Evolutionary conservation across 2,329 filamentous ascomycete species (phyloP).

Genomic region (Thelonectria blattea): DNA sequence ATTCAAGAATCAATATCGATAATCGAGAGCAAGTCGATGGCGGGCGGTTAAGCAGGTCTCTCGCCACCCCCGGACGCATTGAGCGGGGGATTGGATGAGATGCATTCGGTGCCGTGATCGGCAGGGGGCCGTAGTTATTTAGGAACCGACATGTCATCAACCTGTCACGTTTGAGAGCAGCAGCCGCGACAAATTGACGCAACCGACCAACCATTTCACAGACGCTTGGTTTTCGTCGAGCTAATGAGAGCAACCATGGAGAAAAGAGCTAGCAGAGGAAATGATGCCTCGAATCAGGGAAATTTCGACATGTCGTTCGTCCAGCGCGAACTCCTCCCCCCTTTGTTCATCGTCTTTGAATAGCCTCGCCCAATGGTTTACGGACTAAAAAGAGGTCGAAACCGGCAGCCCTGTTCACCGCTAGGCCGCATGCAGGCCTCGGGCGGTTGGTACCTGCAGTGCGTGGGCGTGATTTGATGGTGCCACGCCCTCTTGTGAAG

Average conservation of each 20-base stretch:
- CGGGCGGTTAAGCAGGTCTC: slow-evolving; percentile 28
- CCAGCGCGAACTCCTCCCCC: background rate
- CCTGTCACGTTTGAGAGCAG: background rate
- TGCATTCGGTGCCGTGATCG: slow-evolving; percentile 25
- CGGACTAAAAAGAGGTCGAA: background rate
- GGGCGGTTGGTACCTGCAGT: slow-evolving; percentile 34
- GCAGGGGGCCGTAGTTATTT: slow-evolving; percentile 10
- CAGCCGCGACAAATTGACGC: background rate
- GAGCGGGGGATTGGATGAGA: slow-evolving; percentile 29
- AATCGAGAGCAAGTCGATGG: slow-evolving; percentile 5
- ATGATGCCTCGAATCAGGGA: too few species aligned
- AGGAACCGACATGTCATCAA: background rate
- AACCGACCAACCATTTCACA: background rate
- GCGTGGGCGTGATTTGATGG: slow-evolving; percentile 24
- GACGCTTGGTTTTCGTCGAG: background rate
- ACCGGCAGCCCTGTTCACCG: slow-evolving; percentile 3
- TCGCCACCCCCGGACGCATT: slow-evolving; percentile 16
- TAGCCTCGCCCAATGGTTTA: background rate
- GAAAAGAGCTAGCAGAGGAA: too few species aligned
- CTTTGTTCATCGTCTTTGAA: background rate
- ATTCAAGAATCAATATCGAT: background rate
- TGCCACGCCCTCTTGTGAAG: slow-evolving; percentile 24
- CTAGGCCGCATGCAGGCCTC: slow-evolving; percentile 24
- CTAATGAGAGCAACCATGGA: too few species aligned
- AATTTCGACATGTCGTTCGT: background rate